Conservation (phyloP, 2,329 filamentous ascomycete genomes). For the Aureobasidium sp. region DNA sequence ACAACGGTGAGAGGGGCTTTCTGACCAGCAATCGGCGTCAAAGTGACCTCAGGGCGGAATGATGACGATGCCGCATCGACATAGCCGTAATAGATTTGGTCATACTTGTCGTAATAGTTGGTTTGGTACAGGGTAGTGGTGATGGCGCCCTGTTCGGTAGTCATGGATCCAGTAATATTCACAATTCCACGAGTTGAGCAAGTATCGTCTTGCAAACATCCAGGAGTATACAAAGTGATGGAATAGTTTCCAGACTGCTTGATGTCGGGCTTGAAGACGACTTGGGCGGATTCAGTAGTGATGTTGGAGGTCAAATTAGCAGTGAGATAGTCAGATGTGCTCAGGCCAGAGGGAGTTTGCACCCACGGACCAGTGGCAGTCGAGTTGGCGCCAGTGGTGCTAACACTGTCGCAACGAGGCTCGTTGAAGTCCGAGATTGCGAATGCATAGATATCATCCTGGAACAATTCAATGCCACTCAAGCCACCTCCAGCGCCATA, state of each 20-base stretch:
- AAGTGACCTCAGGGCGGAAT: slow-evolving; percentile 74
- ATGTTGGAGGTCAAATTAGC: slow-evolving; percentile 45
- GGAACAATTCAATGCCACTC: slow-evolving; percentile 77
- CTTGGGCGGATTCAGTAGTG: slow-evolving; percentile 53
- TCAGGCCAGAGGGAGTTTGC: slow-evolving; percentile 59
- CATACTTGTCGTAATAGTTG: slow-evolving; percentile 95
- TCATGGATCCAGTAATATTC: slow-evolving; percentile 68
- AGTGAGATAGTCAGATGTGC: slow-evolving; percentile 69
- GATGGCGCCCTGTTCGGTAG: slow-evolving; percentile 42
- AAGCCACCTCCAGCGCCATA: slow-evolving; percentile 82
- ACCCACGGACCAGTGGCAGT: slow-evolving; percentile 69
- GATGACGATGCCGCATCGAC: slow-evolving; percentile 66
- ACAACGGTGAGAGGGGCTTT: slow-evolving; percentile 66
- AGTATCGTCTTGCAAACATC: slow-evolving; percentile 71
- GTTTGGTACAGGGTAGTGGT: slow-evolving; percentile 71
- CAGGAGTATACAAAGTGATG: slow-evolving; percentile 85
- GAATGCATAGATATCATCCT: slow-evolving; percentile 63
- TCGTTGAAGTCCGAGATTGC: slow-evolving; percentile 86
- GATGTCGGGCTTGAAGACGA: slow-evolving; percentile 79
- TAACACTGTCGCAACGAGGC: slow-evolving; percentile 64
- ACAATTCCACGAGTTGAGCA: slow-evolving; percentile 73
- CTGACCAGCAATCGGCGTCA: slow-evolving; percentile 63
- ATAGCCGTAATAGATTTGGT: slow-evolving; percentile 79
- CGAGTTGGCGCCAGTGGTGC: slow-evolving; percentile 55
- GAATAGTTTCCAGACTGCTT: slow-evolving; percentile 86